Conservation (phyloP, 2,329 filamentous ascomycete genomes). For the Colletotrichum noveboracense region DNA sequence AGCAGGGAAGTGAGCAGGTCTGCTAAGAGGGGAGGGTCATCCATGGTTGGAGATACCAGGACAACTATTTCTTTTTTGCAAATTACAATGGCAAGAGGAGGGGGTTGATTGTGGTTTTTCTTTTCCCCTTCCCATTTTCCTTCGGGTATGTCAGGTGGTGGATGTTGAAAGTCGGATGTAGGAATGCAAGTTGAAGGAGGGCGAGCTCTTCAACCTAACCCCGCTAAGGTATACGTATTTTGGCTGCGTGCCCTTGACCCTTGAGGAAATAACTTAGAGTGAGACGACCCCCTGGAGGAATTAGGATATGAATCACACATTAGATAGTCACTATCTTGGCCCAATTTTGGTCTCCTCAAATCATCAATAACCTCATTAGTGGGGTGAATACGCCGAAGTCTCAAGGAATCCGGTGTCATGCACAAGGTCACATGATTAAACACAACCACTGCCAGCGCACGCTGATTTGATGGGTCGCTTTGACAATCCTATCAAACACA, state of each 20-base stretch:
- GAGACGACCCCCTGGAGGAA: no score
- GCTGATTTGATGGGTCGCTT: background rate
- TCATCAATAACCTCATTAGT: no score
- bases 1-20: background rate
- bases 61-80: background rate
- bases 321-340: no score
- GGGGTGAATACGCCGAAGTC: no score
- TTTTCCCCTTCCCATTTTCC: rapidly evolving
- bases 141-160: background rate
- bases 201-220: no score
- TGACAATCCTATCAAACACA: background rate
- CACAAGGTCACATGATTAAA: background rate
- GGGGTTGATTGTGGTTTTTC: background rate
- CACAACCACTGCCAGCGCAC: background rate
- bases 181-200: background rate
- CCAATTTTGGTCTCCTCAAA: no score
- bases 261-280: no score
- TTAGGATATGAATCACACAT: no score
- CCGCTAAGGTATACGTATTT: no score
- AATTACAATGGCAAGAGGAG: background rate
- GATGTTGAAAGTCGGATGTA: background rate
- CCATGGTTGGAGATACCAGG: background rate
- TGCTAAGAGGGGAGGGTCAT: background rate
- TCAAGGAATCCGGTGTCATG: no score
- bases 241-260: no score